Conservation (phyloP, 179 eudicot genomes). For the Beta corolliflora region DNA sequence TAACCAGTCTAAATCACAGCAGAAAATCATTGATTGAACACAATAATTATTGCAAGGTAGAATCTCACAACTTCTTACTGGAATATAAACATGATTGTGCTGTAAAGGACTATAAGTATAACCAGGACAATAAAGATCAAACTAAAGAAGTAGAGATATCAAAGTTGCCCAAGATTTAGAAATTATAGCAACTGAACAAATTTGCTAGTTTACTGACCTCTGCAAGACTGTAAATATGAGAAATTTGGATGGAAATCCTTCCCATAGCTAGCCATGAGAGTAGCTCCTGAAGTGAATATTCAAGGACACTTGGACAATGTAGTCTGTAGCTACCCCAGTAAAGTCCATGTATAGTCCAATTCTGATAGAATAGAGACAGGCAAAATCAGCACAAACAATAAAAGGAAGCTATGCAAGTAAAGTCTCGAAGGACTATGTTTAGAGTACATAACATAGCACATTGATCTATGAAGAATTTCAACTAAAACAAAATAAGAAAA, state of each 20-base stretch:
- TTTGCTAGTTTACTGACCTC: constrained; percentile 49
- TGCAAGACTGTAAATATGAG: constrained; percentile 63
- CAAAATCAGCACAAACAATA: not conserved
- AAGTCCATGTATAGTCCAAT: constrained; percentile 97
- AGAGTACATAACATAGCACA: not conserved
- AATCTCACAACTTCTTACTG: not conserved
- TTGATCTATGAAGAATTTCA: not conserved
- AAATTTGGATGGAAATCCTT: constrained; percentile 60
- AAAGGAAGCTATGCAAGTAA: not conserved
- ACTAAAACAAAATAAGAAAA: not conserved
- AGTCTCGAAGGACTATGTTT: not conserved
- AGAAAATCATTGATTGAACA: not conserved
- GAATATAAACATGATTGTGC: not conserved
- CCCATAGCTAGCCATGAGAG: constrained; percentile 77
- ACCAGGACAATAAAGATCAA: not conserved
- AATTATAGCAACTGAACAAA: not conserved
- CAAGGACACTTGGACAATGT: constrained; percentile 61
- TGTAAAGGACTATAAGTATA: not conserved
- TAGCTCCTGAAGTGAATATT: constrained; percentile 73
- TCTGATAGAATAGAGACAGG: constrained; percentile 44
- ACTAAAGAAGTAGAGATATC: not conserved
- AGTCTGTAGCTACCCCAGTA: constrained; percentile 92
- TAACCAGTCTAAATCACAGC: not conserved
- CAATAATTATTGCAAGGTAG: not conserved
- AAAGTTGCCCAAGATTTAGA: not conserved